Base-by-base conservation (phyloP, 2,329 filamentous ascomycete genomes). In the Colletotrichum tofieldiae region DNA sequence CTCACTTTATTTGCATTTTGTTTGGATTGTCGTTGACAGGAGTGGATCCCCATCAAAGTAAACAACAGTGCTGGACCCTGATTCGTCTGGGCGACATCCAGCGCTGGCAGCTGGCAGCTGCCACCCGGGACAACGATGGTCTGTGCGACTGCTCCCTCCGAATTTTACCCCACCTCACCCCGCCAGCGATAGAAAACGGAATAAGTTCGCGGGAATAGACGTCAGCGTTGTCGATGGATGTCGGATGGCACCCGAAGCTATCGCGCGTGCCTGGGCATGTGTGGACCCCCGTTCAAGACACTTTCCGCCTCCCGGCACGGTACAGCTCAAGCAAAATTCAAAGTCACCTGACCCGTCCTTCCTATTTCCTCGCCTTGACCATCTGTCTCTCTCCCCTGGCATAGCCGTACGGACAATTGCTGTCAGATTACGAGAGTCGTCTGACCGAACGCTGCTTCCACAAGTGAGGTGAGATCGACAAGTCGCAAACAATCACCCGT, bases 201-300 rank as follows among this genome's bases (percentile, higher is more conserved):
- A 39, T 37, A 55, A 12, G 32, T 55, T 37, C 12, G 20, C 26
- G 14, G 49, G 49, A 52, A 52, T 26, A 18, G 49, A 52, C 26
- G 49, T 52, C 49, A 52, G 49, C 6, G 26, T n/a, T n/a, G 26
- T n/a, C 7, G 43, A 11, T 41, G n/a, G 23, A 35, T 54, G 51
- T 54, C 51, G 51, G 51, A 54, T n/a, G 51, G 18, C 29, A 35
- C 51, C 51, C 35, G 51, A 29, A 52, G 49, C 26, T 52, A 29
- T 32, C 26, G 14, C 26, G 18, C 6, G 18, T 3, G 29, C 26
- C 29, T 8, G 20, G 29, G 18, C 29, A 35, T 12, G 51, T 12
- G 47, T 52, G 6, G 5, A 14, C 26, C 26, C 23, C 51, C 29
- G 49, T 29, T 18, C 23, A 18, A 54, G 49, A 52, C 26, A 52